These are phyloP conservation scores for Coniophora puteana DNA, from an alignment of 1,284 basidiomycete species.

Conservation along the genomic window DNA sequence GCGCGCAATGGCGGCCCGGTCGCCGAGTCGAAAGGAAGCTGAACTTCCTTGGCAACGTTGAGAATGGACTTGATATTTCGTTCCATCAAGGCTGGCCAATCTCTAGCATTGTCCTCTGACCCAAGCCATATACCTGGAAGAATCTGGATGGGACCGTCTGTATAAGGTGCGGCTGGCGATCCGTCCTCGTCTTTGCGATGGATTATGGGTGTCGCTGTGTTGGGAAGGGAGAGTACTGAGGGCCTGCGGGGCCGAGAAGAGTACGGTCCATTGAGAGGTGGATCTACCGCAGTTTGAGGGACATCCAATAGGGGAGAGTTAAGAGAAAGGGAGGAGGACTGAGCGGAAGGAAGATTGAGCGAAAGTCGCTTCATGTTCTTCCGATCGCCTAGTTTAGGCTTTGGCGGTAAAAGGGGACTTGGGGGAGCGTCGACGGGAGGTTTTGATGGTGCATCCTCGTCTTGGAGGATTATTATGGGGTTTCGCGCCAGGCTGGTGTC, in stretches of 20 bases:
- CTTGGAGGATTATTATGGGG: conserved; percentile 45
- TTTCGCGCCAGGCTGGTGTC: conserved; percentile 45
- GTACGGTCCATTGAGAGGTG: conserved; percentile 20
- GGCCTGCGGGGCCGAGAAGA: conserved; percentile 45
- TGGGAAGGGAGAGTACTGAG: conserved; percentile 64
- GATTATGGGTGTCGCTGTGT: conserved; percentile 43
- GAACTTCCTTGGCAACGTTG: conserved; percentile 95
- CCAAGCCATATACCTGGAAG: conserved; percentile 91
- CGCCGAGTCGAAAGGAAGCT: conserved; percentile 65
- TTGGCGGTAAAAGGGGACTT: conserved; percentile 37
- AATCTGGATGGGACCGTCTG: conserved; percentile 84
- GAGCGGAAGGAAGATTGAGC: conserved; percentile 58
- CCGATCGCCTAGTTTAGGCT: conserved; percentile 38
- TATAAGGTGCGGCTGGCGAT: conserved; percentile 67
- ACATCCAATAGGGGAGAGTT: conserved; percentile 35
- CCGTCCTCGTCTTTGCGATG: conserved; percentile 67
- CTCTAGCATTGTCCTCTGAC: conserved; percentile 88
- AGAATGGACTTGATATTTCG: conserved; percentile 80
- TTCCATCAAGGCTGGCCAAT: conserved; percentile 69
- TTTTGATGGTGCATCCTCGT: conserved; percentile 40
- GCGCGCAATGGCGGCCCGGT: conserved; percentile 47
- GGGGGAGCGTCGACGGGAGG: conserved; percentile 50
- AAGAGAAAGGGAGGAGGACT: conserved; percentile 50
- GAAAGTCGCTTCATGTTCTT: conserved; percentile 78
- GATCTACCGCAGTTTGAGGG: conserved; percentile 23